A percentile compares a stretch with the other conserved stretches of the same genome.
Evolutionary conservation across 306 rosid species (phyloP).

Genomic region (Argentina anserina): DNA sequence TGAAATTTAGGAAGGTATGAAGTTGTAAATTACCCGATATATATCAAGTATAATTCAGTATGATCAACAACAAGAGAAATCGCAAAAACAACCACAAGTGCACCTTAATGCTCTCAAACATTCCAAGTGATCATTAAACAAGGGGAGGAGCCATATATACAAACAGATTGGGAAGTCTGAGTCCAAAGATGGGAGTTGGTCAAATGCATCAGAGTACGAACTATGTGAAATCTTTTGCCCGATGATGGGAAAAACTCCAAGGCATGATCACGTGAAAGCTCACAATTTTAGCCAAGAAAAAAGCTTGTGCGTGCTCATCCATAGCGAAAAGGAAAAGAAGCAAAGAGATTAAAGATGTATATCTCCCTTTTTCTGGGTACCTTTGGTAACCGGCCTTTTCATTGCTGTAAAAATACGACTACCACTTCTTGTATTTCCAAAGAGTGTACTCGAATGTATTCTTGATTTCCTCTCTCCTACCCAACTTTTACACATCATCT

Average conservation of each 20-base stretch:
- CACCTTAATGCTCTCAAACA: too few species aligned
- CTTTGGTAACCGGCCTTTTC: slow-evolving; percentile 17
- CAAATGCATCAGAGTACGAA: slow-evolving; percentile 23
- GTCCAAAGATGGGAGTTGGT: slow-evolving; percentile 21
- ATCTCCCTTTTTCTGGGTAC: slow-evolving; percentile 19
- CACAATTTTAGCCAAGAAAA: slow-evolving; percentile 49
- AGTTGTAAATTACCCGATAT: too few species aligned
- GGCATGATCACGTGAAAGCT: slow-evolving; percentile 54
- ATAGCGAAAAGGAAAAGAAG: slow-evolving; percentile 22
- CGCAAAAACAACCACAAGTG: too few species aligned
- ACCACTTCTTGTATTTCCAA: slow-evolving; percentile 20
- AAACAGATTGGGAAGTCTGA: too few species aligned
- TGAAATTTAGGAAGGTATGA: neutral
- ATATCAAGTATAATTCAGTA: too few species aligned
- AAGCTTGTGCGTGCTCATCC: slow-evolving; percentile 36
- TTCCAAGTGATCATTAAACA: too few species aligned
- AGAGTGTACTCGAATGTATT: neutral
- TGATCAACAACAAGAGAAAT: too few species aligned
- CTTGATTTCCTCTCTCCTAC: slow-evolving; percentile 12
- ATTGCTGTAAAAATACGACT: slow-evolving; percentile 27
- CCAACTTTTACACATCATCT: slow-evolving; percentile 13
- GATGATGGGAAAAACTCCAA: slow-evolving; percentile 28
- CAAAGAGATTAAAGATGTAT: slow-evolving; percentile 18
- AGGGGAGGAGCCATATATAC: too few species aligned
- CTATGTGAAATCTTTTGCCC: slow-evolving; percentile 16